Base-by-base conservation (phyloP, 2,329 filamentous ascomycete species). In the Corinectria fuckeliana region DNA sequence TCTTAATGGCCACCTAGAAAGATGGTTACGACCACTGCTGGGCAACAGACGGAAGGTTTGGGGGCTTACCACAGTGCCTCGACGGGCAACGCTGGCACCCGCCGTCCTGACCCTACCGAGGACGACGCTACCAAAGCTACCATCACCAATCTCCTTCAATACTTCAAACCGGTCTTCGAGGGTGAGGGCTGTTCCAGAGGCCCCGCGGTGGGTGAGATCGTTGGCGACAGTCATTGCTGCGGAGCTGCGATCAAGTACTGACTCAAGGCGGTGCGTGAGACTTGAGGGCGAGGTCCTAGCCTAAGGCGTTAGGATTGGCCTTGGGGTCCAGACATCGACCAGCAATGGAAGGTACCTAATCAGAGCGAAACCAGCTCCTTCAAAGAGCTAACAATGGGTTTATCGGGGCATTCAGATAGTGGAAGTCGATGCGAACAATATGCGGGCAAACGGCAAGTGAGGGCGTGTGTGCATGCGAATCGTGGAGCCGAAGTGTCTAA, bases 101-200 rank as follows among this genome's bases (percentile, higher is more conserved):
- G 93, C 94, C 68, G 91, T 93, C 72, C 95, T 89, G 66, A 97
- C 93, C 76, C 95, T 88, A 69, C 94, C 95, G 63, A 99, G 84
- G 59, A 91, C 91, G 65, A 99, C 95, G 74, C 93, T 98, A 60
- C 95, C 95, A 75, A 99, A 99, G 80, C 95, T 98, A 68, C 95
- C 95, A 87, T 99, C 95, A 49, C 95, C 95, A 75, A 99, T 96
- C 73, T 99, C 95, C 79, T 98, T 99, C 74, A 99, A 81, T 55
- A 99, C 89, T 78, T 99, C 94, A 75, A 97, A 99, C 69, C 93
- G 89, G 75, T 99, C 95, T 75, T 97, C 93, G 53, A 99, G 87
- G 53, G 88, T 85, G 78, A 89, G 71, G 78, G 83, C 72, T 75
- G 81, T 80, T 56, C 85, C 81, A 50, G 85, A 81, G 68, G 87